These are phyloP conservation scores for Lactifluus hygrophoroides DNA, from an alignment of 768 basidiomycete genomes.

Conservation along the genomic window DNA sequence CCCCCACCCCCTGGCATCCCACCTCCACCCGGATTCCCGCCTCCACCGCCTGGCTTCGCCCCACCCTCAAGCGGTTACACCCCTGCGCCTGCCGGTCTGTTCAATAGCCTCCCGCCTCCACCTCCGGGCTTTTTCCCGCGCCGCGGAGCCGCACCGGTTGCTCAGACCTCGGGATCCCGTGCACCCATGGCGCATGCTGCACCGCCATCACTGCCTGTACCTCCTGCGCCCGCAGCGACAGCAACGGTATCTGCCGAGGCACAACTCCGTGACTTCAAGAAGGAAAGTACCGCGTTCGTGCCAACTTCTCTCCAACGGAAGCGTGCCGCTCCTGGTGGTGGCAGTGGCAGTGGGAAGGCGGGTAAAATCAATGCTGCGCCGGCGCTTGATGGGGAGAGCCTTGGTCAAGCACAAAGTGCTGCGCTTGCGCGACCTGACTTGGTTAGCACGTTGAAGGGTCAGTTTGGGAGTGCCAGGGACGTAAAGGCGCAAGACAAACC, in stretches of 20 bases:
- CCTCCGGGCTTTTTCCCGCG: constrained; percentile 53
- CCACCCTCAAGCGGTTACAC: constrained; percentile 23
- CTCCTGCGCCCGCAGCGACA: constrained; percentile 35
- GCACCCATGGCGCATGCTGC: constrained; percentile 20
- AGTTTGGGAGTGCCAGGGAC: constrained; percentile 37
- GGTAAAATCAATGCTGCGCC: constrained; percentile 22
- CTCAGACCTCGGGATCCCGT: constrained; percentile 8
- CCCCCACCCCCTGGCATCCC: constrained; percentile 21
- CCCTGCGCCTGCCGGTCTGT: constrained; percentile 27
- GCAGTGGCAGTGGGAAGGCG: constrained; percentile 24
- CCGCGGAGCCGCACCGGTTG: constrained; percentile 27
- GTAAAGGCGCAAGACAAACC: constrained; percentile 22
- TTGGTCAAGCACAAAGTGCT: constrained; percentile 22
- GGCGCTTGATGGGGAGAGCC: constrained; percentile 28
- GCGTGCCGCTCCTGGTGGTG: constrained; percentile 27
- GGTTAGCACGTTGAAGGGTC: constrained; percentile 49
- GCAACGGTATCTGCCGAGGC: constrained; percentile 82
- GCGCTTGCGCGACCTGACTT: constrained; percentile 53
- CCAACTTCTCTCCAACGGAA: constrained; percentile 77
- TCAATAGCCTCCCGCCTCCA: constrained; percentile 15
- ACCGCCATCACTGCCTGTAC: constrained; percentile 28
- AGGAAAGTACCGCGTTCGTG: constrained; percentile 89
- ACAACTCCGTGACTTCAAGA: constrained; percentile 85
- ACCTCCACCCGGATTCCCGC: constrained; percentile 20
- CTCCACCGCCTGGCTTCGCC: constrained; percentile 24